Percentiles rank a stretch among this genome's conserved stretches.
phyloP scores from a whole-genome alignment of 2,329 filamentous ascomycete genomes.

The Berkeleyomyces rouxiae region DNA sequence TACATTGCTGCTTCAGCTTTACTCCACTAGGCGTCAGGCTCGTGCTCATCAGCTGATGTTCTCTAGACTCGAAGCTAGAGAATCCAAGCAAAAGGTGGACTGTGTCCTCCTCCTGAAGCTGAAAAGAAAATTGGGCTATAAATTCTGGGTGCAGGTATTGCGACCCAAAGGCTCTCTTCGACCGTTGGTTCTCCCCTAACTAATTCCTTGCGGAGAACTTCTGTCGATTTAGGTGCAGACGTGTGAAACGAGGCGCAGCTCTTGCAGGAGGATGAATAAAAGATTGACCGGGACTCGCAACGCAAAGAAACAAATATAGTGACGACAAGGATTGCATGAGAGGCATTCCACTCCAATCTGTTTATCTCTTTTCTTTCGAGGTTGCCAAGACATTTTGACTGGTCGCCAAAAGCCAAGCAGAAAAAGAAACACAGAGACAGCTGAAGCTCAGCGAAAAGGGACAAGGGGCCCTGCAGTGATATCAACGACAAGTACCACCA shows the following conservation, averaged over 20 bases:
- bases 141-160: too few species aligned
- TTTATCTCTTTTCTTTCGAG: neutral
- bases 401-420: neutral
- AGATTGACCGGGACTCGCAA: neutral
- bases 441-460: neutral
- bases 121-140: neutral
- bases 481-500: neutral
- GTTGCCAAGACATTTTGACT: neutral
- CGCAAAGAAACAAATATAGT: neutral
- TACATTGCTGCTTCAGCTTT: neutral
- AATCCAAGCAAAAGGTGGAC: neutral
- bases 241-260: neutral
- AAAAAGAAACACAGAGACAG: neutral
- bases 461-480: neutral
- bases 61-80: neutral
- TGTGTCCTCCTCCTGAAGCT: neutral
- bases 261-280: neutral
- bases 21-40: neutral
- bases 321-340: neutral
- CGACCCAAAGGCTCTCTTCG: too few species aligned
- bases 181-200: too few species aligned
- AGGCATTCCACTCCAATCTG: neutral
- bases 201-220: neutral
- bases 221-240: neutral
- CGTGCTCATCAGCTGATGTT: neutral